These are phyloP conservation scores for Apophysomyces elegans DNA, from an alignment of 371 early-diverging fungal genomes.

Conservation along the genomic window DNA sequence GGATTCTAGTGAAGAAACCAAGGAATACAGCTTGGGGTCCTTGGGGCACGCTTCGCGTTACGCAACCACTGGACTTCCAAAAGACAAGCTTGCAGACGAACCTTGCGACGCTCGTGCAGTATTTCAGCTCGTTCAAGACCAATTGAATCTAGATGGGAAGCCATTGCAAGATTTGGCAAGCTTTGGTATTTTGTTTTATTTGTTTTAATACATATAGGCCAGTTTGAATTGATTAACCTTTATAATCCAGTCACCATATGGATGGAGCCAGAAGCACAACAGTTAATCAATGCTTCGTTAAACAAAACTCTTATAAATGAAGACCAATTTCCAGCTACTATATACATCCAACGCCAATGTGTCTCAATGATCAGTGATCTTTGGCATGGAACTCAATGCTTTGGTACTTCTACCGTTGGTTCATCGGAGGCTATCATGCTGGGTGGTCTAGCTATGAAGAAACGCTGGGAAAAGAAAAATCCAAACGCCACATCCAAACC, in stretches of 20 bases:
- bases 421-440: constrained; percentile 79
- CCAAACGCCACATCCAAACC: constrained; percentile 62
- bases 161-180: constrained; percentile 68
- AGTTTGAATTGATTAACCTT: neutral
- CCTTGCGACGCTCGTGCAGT: constrained; percentile 51
- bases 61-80: constrained; percentile 48
- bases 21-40: constrained; percentile 24
- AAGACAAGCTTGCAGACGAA: constrained; percentile 46
- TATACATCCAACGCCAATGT: constrained; percentile 62
- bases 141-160: constrained; percentile 64
- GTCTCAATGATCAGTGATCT: constrained; percentile 64
- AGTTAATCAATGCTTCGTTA: constrained; percentile 64
- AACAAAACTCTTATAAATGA: constrained; percentile 65
- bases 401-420: constrained; percentile 69
- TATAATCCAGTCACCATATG: constrained; percentile 46
- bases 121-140: constrained; percentile 67
- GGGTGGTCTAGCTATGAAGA: constrained; percentile 72
- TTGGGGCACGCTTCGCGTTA: constrained; percentile 58
- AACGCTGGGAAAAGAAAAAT: constrained; percentile 65
- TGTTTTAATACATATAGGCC: no score
- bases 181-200: constrained; percentile 30
- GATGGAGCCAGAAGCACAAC: constrained; percentile 77
- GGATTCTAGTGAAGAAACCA: constrained; percentile 2
- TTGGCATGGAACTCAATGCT: constrained; percentile 51
- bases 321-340: constrained; percentile 62